Conservation (phyloP, 805 yeast genomes). For the Yamadazyma philogaea region DNA sequence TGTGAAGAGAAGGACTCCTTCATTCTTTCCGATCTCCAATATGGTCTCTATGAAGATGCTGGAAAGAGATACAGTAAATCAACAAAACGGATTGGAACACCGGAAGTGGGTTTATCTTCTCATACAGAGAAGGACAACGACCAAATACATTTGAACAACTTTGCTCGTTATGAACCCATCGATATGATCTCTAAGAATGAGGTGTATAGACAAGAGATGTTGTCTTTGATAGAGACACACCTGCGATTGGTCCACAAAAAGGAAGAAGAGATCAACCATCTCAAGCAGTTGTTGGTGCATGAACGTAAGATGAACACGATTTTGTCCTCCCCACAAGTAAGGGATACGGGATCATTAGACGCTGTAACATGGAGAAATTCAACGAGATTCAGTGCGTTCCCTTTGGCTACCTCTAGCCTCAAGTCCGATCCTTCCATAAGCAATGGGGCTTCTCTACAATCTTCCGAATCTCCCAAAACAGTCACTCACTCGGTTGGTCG, state of each 20-base stretch:
- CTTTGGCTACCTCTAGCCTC: constrained; percentile 7
- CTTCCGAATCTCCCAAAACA: not conserved
- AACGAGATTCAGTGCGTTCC: constrained; percentile 2
- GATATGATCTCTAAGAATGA: constrained; percentile 11
- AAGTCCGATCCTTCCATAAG: constrained; percentile 2
- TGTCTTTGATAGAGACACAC: constrained; percentile 22
- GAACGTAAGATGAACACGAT: constrained; percentile 20
- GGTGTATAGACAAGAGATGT: constrained; percentile 23
- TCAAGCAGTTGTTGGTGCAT: constrained; percentile 21
- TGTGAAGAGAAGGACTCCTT: not conserved
- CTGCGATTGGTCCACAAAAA: constrained; percentile 21
- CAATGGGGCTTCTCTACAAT: not conserved
- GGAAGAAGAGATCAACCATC: constrained; percentile 23
- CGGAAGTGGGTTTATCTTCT: constrained; percentile 3
- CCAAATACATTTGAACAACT: not conserved
- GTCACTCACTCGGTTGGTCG: not conserved
- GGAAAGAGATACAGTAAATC: not conserved
- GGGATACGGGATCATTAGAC: not conserved
- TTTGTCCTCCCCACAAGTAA: constrained; percentile 12
- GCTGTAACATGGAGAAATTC: not conserved
- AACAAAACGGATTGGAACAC: constrained; percentile 1
- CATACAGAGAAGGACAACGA: not conserved
- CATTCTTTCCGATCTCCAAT: not conserved
- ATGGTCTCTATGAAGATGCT: constrained; percentile 1
- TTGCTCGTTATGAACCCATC: not conserved